Evolutionary conservation across 139 green algal genomes (phyloP).

Genomic region (Deuterostichococcus epilithicus): DNA sequence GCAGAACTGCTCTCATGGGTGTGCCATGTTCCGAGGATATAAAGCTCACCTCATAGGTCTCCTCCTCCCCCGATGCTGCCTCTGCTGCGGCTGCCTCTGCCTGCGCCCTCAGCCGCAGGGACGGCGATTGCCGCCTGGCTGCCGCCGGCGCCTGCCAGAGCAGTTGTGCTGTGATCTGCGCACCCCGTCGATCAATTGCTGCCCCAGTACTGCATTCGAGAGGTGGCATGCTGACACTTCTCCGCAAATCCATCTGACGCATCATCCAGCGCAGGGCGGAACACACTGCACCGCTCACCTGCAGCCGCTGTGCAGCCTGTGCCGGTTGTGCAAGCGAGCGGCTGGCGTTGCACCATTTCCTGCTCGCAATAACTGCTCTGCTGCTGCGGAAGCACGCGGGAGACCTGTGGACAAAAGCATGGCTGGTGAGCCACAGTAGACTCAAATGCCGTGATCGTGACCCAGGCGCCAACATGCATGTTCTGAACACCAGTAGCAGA

Average conservation of each 20-base stretch:
- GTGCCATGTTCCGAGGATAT: too few relatives aligned
- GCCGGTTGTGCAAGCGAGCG: background rate
- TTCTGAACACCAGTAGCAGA: too few relatives aligned
- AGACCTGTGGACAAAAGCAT: background rate
- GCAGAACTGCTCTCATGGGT: too few relatives aligned
- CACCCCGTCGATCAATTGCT: too few relatives aligned
- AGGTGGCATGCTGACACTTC: too few relatives aligned
- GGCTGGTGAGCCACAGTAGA: background rate
- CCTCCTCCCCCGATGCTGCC: background rate
- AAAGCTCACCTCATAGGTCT: conserved; percentile 2
- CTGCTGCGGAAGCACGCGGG: background rate
- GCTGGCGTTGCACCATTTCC: too few relatives aligned
- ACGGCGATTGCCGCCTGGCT: background rate
- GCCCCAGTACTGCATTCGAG: too few relatives aligned
- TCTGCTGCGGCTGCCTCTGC: background rate
- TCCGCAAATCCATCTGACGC: too few relatives aligned
- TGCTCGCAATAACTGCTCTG: background rate
- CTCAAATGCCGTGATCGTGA: too few relatives aligned
- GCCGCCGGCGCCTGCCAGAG: background rate
- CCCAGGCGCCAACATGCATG: background rate
- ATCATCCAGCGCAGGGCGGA: too few relatives aligned
- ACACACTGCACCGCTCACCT: background rate
- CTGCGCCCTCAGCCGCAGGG: too few relatives aligned
- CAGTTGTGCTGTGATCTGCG: background rate
- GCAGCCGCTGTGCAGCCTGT: background rate